Base-by-base conservation (phyloP, 805 yeast species). In the Candida parachauliodes region DNA sequence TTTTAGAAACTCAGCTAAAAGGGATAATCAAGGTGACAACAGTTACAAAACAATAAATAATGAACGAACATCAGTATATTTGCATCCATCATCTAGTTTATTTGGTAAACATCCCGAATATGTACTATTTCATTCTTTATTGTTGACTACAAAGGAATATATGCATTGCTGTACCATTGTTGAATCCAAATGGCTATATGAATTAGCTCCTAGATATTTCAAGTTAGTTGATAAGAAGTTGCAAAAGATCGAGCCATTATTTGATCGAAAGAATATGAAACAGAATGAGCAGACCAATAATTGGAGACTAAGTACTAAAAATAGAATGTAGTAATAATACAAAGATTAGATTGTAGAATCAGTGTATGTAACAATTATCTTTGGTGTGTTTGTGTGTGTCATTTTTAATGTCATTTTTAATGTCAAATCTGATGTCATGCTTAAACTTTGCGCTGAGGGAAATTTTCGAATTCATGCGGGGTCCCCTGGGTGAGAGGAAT, bases 81-180 rank as follows among this genome's bases (percentile, higher is more conserved):
- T 91, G 42, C 97, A 91, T 56, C 98, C 98, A 1, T 84, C 95
- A 2, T 83, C 94, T 43, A 64, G 88, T 3, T 57, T 91, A 14
- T 77, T 73, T 52, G 72, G 74, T 11, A 64, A 63, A 40, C 74
- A 72, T 25, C 85, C 91, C 9, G 91, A 84, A 42, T 87, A 86
- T 60, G 83, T 88, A 31, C 58, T 91, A 7, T 89, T 87, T 51
- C 88, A 88, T 51, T 84, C 88, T 22, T 69, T 88, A 37, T 75
- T 88, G 21, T 69, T 88, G 46, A 91, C 98, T 0, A 76, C 84
- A 11, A 80, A 81, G 52, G 98, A 91, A 68, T 93, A 85, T 53
- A 88, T 91, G 96, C 84, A 93, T 39, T 88, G 88, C 49, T 81
- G 83, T 20, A 83, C 89, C 12, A 74, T 75, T n/a, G 77, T 93